phyloP scores from a whole-genome alignment of 2,329 filamentous ascomycete genomes.

The Diaporthe eres region DNA sequence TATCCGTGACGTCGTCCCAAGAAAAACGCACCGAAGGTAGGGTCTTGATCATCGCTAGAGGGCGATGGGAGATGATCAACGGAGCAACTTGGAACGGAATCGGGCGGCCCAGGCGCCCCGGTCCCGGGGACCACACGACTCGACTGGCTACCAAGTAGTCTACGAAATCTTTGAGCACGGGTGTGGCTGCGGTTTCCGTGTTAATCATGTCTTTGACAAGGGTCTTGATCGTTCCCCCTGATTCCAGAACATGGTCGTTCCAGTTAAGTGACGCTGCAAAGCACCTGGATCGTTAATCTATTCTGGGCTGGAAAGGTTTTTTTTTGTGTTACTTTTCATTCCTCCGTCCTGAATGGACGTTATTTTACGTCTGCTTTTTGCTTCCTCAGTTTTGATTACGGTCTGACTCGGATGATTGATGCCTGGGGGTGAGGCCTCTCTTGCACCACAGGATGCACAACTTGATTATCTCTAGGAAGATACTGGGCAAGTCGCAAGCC shows the following conservation, averaged over 20 bases:
- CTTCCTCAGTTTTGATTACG: not conserved
- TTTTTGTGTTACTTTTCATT: constrained; percentile 18
- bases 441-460: not conserved
- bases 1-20: constrained; percentile 2
- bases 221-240: not conserved
- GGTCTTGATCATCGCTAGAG: not conserved
- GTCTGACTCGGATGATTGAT: not conserved
- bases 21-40: not conserved
- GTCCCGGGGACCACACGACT: constrained; percentile 3
- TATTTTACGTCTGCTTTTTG: not conserved
- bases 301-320: not conserved
- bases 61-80: constrained; percentile 10
- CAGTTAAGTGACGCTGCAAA: not conserved
- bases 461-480: not conserved
- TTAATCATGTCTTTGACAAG: constrained; percentile 5
- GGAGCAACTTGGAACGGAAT: not conserved
- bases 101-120: constrained; percentile 5
- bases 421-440: no score
- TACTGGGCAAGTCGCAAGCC: not conserved
- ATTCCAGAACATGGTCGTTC: constrained; percentile 3
- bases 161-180: not conserved
- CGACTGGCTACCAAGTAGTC: not conserved
- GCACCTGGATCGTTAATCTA: constrained; percentile 2
- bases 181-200: constrained; percentile 22
- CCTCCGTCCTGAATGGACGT: not conserved